phyloP scores from a whole-genome alignment of 495 filamentous ascomycete species.

The Hyaloscypha bicolor region DNA sequence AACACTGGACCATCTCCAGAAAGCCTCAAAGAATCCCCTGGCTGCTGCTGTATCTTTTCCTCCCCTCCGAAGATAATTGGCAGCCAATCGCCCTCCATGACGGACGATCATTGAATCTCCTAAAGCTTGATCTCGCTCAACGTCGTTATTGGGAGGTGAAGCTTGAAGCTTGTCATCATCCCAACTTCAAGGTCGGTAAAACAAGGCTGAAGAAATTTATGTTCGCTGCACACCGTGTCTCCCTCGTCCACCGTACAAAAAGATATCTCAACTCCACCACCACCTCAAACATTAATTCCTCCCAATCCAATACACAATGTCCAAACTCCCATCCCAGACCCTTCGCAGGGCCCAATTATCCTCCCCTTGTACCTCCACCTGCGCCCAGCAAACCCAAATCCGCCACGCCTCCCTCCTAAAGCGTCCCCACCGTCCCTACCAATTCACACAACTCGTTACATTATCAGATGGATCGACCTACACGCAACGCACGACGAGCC shows the following conservation, averaged over 20 bases:
- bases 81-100: slow-evolving; percentile 8
- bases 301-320: neutral
- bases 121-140: neutral
- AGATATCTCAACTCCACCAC: neutral
- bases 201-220: slow-evolving; percentile 7
- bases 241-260: slow-evolving; percentile 7
- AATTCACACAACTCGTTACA: slow-evolving; percentile 93
- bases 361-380: neutral
- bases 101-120: slow-evolving; percentile 8
- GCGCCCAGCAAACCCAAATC: slow-evolving; percentile 37
- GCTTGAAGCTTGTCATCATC: neutral
- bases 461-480: slow-evolving; percentile 90
- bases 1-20: slow-evolving; percentile 7
- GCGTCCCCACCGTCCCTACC: slow-evolving; percentile 88
- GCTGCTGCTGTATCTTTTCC: neutral
- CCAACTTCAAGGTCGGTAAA: neutral
- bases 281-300: neutral
- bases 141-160: too few relatives aligned
- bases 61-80: neutral
- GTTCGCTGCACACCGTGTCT: neutral
- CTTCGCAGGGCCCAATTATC: neutral
- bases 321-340: neutral
- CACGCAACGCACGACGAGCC: slow-evolving; percentile 86
- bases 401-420: slow-evolving; percentile 89
- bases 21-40: slow-evolving; percentile 10